phyloP scores from a whole-genome alignment of 805 yeast species.

The Ogataea paraovalis region DNA sequence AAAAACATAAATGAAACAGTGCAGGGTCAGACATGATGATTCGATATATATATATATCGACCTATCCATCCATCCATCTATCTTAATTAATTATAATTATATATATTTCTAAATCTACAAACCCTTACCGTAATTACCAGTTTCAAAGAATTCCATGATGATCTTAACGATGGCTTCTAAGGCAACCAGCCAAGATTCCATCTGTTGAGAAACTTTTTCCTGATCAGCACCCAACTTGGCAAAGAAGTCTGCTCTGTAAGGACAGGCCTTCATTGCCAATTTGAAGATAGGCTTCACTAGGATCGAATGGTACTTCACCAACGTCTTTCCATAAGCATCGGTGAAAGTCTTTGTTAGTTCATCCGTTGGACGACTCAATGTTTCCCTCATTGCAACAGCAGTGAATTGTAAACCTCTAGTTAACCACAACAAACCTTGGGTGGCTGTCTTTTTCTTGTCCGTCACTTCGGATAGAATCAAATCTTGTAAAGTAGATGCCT shows the following conservation, averaged over 20 bases:
- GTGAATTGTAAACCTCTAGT: constrained; percentile 84
- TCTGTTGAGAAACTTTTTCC: constrained; percentile 59
- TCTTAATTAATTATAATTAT: too few relatives aligned
- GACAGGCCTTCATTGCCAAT: constrained; percentile 93
- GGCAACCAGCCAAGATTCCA: constrained; percentile 70
- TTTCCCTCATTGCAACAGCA: constrained; percentile 83
- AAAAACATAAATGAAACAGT: too few relatives aligned
- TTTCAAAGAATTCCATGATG: constrained; percentile 69
- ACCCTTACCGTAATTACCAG: constrained; percentile 88
- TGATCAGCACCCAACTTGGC: constrained; percentile 76
- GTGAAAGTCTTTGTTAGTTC: constrained; percentile 79
- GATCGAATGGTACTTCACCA: constrained; percentile 77
- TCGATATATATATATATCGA: too few relatives aligned
- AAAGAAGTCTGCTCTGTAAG: constrained; percentile 83
- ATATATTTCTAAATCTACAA: too few relatives aligned
- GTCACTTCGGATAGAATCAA: constrained; percentile 69
- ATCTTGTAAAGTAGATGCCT: constrained; percentile 68
- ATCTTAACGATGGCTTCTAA: constrained; percentile 69
- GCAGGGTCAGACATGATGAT: too few relatives aligned
- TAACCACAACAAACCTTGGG: constrained; percentile 89
- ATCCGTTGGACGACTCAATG: constrained; percentile 54
- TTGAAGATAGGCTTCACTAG: constrained; percentile 82
- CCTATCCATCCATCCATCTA: too few relatives aligned
- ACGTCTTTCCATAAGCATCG: constrained; percentile 77
- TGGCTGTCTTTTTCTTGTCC: constrained; percentile 69